Conservation (phyloP, 2,329 filamentous ascomycete species). For the Hypoxylon sp. region DNA sequence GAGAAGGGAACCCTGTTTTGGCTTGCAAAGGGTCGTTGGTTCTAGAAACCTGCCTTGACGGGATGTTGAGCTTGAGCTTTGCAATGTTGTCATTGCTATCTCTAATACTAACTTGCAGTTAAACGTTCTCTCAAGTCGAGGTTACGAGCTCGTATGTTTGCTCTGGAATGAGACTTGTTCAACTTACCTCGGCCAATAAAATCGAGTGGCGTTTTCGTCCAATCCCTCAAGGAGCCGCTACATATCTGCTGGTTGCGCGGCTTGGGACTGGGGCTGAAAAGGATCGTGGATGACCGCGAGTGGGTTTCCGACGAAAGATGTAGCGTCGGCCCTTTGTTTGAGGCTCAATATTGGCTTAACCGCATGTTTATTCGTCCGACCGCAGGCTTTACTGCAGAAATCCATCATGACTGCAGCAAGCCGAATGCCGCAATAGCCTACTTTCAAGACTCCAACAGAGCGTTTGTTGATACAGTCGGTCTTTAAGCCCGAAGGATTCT, state of each 20-base stretch:
- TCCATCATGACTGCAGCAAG: slow-evolving; percentile 13
- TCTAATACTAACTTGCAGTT: neutral
- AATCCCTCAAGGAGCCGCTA: neutral
- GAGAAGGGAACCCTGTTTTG: slow-evolving; percentile 1
- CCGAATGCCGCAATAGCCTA: slow-evolving; percentile 36
- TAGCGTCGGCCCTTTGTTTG: slow-evolving; percentile 32
- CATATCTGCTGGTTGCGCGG: slow-evolving; percentile 2
- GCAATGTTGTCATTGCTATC: neutral
- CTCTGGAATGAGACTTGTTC: slow-evolving; percentile 1
- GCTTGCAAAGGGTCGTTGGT: slow-evolving; percentile 15
- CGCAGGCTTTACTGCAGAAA: slow-evolving; percentile 14
- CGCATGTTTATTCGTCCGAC: neutral
- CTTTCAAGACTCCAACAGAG: slow-evolving; percentile 15
- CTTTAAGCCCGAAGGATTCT: slow-evolving; percentile 11
- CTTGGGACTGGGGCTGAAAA: slow-evolving; percentile 26
- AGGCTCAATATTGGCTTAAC: slow-evolving; percentile 22
- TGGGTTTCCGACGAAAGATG: slow-evolving; percentile 27
- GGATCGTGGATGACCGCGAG: slow-evolving; percentile 28
- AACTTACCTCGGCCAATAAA: slow-evolving; percentile 3
- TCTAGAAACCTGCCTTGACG: slow-evolving; percentile 37
- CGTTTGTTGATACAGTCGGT: neutral
- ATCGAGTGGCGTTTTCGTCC: neutral
- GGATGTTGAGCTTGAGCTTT: slow-evolving; percentile 1
- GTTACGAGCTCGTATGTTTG: neutral
- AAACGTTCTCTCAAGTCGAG: neutral